Evolutionary conservation across 768 basidiomycete species (phyloP).

Genomic region (Ephemerocybe angulata): DNA sequence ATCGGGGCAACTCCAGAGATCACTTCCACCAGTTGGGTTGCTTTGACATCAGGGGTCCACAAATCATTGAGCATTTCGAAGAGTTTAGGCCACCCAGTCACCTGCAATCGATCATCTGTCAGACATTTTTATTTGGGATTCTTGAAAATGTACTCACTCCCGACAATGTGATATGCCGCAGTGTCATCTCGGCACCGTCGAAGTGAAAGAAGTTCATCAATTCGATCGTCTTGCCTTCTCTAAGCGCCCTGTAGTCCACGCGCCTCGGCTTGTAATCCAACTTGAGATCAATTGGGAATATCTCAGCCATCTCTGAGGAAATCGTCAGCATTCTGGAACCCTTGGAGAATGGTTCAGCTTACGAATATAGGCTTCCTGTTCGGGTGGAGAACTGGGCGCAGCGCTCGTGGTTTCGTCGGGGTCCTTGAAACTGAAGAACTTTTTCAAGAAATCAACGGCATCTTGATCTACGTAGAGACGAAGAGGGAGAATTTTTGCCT

Average conservation of each 20-base stretch:
- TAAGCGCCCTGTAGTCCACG: conserved; percentile 88
- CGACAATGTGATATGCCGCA: conserved; percentile 86
- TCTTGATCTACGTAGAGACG: conserved; percentile 97
- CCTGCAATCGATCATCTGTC: conserved; percentile 40
- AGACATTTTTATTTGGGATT: neutral
- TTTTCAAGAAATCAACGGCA: conserved; percentile 95
- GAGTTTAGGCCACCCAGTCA: conserved; percentile 88
- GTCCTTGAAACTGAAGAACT: conserved; percentile 88
- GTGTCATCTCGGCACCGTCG: conserved; percentile 96
- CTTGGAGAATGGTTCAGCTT: conserved; percentile 5
- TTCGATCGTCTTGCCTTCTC: conserved; percentile 90
- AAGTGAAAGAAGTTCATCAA: conserved; percentile 99
- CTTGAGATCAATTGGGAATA: conserved; percentile 93
- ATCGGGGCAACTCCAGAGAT: conserved; percentile 96
- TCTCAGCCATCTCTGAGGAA: conserved; percentile 79
- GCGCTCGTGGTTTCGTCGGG: conserved; percentile 38
- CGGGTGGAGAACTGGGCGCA: conserved; percentile 28
- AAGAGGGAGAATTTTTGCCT: conserved; percentile 90
- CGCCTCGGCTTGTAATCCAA: conserved; percentile 98
- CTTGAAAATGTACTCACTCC: conserved; percentile 58
- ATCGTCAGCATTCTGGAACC: neutral
- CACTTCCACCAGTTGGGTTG: conserved; percentile 94
- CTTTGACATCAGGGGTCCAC: conserved; percentile 99
- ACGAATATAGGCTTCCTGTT: conserved; percentile 45
- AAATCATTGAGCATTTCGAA: conserved; percentile 93